A percentile compares a stretch with the other conserved stretches of the same genome.
Evolutionary conservation across 169 alveolate species (phyloP).

Genomic region (Plasmodium vinckei): DNA sequence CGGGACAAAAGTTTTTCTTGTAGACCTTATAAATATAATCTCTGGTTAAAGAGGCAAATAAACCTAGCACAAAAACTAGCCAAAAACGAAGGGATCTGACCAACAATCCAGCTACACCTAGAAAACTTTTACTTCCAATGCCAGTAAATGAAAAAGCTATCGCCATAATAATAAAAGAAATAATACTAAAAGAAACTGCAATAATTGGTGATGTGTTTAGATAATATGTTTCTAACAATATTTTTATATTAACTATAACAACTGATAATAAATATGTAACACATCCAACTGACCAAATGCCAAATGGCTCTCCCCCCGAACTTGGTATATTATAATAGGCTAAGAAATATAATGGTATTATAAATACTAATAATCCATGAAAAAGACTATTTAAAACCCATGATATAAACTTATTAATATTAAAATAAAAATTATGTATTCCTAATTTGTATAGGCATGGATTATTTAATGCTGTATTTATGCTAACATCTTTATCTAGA

Average conservation of each 20-base stretch:
- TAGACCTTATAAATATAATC: constrained; percentile 57
- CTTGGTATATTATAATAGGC: constrained; percentile 79
- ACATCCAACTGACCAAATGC: constrained; percentile 79
- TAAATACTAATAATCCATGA: constrained; percentile 83
- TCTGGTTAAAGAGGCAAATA: constrained; percentile 42
- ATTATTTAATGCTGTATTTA: constrained; percentile 77
- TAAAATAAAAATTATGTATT: constrained; percentile 82
- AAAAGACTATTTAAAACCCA: constrained; percentile 84
- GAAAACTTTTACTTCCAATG: constrained; percentile 46
- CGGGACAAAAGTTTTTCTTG: constrained; percentile 71
- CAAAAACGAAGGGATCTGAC: constrained; percentile 66
- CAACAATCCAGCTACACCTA: constrained; percentile 37
- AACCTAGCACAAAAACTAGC: constrained; percentile 52
- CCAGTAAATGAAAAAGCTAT: constrained; percentile 52
- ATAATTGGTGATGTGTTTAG: constrained; percentile 76
- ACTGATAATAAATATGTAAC: constrained; percentile 80
- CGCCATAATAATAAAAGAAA: constrained; percentile 63
- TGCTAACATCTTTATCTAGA: constrained; percentile 86
- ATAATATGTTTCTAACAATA: constrained; percentile 84
- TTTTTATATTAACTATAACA: constrained; percentile 83
- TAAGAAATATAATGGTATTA: constrained; percentile 76
- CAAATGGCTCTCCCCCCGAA: constrained; percentile 78
- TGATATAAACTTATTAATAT: constrained; percentile 79
- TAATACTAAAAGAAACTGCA: constrained; percentile 78
- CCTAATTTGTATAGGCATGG: constrained; percentile 87